Base-by-base conservation (phyloP, 345 rosid species). In the Sonneratia caseolaris region DNA sequence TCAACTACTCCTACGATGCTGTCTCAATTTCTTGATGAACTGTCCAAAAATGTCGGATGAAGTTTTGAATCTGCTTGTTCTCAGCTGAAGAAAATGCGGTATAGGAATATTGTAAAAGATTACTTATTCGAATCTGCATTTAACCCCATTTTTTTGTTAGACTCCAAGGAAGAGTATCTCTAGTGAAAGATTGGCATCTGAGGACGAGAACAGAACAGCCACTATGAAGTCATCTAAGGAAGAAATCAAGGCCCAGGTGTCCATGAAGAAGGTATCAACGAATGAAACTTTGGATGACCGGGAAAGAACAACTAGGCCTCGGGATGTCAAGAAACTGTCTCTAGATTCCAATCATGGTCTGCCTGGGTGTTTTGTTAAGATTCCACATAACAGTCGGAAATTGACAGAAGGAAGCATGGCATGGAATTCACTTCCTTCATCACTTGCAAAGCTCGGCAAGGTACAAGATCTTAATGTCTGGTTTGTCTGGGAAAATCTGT, bases 381-480 rank as follows among this genome's bases (percentile, higher is more conserved):
- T 92, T 71, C 78, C 96, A n/a, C 70, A 88, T 53, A 90, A 76
- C 71, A 75, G 89, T 79, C 83, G 79, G 85, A 84, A 82, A 82
- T 73, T 88, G 78, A 87, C 87, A 12, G 90, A 90, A 67, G 87
- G 86, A 71, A 85, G 72, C 80, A 77, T 90, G 79, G 79, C 92
- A 48, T 92, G 99, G 98, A 66, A 69, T 78, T 79, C 92, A 6
- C 94, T 92, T 32, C 94, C 99, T 37, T 81, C 91, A 35, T 87
- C 98, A 70, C 89, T 95, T 80, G 81, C 93, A 32, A 88, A 80
- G 84, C 89, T 92, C 43, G 99, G 99, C 75, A 93, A 88, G 97
- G 99, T 95, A 86, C 74, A 70, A 7, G 47, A 16, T 27, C 51
- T 53, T 47, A 21, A 24, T n/a, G 15, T 13, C 51, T 47, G n/a